Percentiles rank a stretch among this genome's conserved stretches.
Evolutionary conservation across 2,329 filamentous ascomycete genomes (phyloP).

Genomic region (Xenoacremonium recifei): DNA sequence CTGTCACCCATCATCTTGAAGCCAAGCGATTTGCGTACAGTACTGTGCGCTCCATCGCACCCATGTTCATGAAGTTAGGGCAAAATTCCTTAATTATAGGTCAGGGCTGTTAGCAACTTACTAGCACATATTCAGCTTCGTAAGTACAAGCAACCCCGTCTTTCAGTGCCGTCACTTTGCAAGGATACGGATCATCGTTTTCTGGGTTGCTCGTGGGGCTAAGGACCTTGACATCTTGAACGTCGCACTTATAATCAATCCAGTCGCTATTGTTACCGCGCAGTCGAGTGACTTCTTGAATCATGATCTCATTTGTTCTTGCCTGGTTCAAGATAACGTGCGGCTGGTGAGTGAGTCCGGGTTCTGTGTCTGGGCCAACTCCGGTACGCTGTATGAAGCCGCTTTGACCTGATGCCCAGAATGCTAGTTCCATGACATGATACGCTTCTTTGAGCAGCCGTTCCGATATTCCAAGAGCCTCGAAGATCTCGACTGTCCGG

Average conservation of each 20-base stretch:
- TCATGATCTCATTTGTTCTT: conserved; percentile 13
- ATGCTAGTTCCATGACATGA: conserved; percentile 56
- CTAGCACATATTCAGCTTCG: conserved; percentile 17
- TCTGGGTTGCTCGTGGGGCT: too few species aligned
- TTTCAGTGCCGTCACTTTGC: conserved; percentile 8
- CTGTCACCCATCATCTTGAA: conserved; percentile 55
- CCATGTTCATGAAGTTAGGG: not conserved
- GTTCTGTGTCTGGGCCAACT: conserved; percentile 8
- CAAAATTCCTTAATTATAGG: not conserved
- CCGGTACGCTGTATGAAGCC: not conserved
- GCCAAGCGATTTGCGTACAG: conserved; percentile 57
- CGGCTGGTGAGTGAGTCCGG: conserved; percentile 11
- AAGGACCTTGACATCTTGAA: conserved; percentile 11
- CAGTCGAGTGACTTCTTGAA: conserved; percentile 7
- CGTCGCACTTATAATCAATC: conserved; percentile 15
- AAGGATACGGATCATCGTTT: too few species aligned
- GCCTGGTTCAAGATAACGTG: conserved; percentile 18
- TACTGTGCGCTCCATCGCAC: conserved; percentile 15
- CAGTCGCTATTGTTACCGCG: not conserved
- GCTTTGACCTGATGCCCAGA: conserved; percentile 41
- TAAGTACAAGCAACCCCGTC: conserved; percentile 3
- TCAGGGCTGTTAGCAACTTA: too few species aligned
- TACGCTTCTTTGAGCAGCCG: conserved; percentile 55
- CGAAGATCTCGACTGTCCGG: conserved; percentile 54
- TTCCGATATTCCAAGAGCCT: conserved; percentile 56